Base-by-base conservation (phyloP, 371 early-diverging fungal genomes). In the Ordospora colligata region DNA sequence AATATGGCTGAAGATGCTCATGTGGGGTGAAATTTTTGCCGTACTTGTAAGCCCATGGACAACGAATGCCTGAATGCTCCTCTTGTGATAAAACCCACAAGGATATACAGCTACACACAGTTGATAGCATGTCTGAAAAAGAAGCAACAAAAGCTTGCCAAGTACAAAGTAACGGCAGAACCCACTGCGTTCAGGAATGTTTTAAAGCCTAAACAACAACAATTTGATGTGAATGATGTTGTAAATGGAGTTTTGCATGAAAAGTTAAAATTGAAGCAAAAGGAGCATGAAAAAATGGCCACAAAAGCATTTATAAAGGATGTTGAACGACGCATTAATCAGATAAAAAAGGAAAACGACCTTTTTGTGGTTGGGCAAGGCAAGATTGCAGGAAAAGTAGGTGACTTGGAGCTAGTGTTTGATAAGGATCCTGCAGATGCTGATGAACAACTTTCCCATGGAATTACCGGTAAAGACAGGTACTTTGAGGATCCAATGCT, bases 1-100 rank as follows among this genome's bases (percentile, higher is more conserved):
- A 22, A 73, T 73, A 43, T 79, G 73, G 22, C 71, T 62, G 70
- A 78, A 75, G 67, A 80, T 74, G 64, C 69, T 70, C 79, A 78
- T 80, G 22, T 27, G 46, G 64, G 78, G 43, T 44, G 43, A 71
- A 51, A 66, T 49, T 74, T 74, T 74, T 65, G 47, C 25, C 43
- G n/a, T 65, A 8, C 47, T 65, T 65, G 47, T 65, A 46, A 65
- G 27, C 66, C 44, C 46, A 72, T 72, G 73, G 32, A 37, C 40
- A 58, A 71, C 27, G 64, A 72, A 72, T 22, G 58, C 12, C 37
- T 37, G 42, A 49, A 64, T 23, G 27, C 73, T 44, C 79, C 79
- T 10, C 70, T 69, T 50, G 52, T 71, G 8, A 23, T 66, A 10
- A 67, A 67, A 45, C 66, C 71, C 14, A 32, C 52, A 37, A 67